phyloP scores from a whole-genome alignment of 176 grass and related monocot species.

The Carex pumila region DNA sequence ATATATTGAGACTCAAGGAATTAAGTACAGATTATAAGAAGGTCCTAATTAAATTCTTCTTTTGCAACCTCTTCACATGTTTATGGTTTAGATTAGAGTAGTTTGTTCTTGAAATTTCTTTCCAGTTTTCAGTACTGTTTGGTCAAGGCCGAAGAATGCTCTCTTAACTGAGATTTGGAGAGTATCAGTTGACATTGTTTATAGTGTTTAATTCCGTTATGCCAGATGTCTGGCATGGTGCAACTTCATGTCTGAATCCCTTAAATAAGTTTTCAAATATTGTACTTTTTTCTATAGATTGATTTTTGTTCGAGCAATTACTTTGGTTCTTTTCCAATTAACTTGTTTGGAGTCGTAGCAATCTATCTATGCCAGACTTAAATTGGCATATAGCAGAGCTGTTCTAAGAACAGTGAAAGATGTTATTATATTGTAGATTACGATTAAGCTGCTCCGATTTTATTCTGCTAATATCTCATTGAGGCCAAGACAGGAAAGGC shows the following conservation, averaged over 20 bases:
- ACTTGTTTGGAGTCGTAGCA: not conserved
- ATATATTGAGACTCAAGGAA: not conserved
- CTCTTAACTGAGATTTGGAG: not conserved
- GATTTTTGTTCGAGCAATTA: not conserved
- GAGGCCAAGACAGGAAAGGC: not conserved
- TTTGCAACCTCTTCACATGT: not conserved
- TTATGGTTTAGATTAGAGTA: not conserved
- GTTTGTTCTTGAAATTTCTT: not conserved
- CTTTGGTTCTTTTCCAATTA: not conserved
- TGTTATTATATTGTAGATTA: not conserved
- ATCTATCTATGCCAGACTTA: not conserved
- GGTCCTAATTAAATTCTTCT: not conserved
- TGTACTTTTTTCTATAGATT: not conserved
- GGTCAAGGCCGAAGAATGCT: not conserved
- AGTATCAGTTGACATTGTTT: not conserved
- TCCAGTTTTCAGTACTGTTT: not conserved
- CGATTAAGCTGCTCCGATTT: not conserved
- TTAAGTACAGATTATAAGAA: not conserved
- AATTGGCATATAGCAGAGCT: not conserved
- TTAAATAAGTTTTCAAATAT: not conserved
- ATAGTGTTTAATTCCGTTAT: not conserved
- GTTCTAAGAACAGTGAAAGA: not conserved
- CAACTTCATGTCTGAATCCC: not conserved
- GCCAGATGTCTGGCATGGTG: not conserved
- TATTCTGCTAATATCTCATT: not conserved